Evolutionary conservation across 2,329 filamentous ascomycete species (phyloP), one percentile per base, ranked within the genome.

Genomic region (Penicillium sp.): DNA sequence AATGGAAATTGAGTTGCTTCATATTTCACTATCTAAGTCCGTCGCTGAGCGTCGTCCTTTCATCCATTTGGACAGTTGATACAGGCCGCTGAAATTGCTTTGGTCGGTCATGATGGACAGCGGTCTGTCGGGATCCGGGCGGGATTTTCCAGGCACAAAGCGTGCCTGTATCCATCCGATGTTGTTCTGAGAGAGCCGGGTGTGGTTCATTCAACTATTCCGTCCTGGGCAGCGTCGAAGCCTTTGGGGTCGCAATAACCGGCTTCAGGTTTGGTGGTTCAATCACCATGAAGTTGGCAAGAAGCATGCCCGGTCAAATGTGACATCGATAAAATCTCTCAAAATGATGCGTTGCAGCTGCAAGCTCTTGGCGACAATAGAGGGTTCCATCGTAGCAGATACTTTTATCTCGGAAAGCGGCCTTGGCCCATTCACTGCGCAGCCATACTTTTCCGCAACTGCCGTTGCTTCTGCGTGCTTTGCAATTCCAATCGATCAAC

Each of bases 401-500:
- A 18, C 13, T 48, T 39, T 41, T 29, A 19, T 31, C 16, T 53
- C n/a, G 39, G n/a, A 37, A 18, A 25, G 12, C 12, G 34, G 30
- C 11, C 14, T 11, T 11, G 16, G 18, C 27, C 30, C 27, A 30
- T 39, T 66, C 59, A 72, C 50, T 72, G 69, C 39, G 78, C 77
- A 54, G 83, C 83, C 80, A 87, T 84, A 66, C 83, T 87, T 80
- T 84, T 87, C 66, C 84, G 79, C 72, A 88, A 68, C 64, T 88
- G 84, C 59, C 85, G 77, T 69, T 88, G 80, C 65, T 80, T 73
- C 71, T 95, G 90, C 60, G 83, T 78, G n/a, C 89, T 87, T 73
- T 95, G 89, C 62, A 95, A 66, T 75, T 93, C 88, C 57, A 96
- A 70, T 53, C 90, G 80, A 66, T 93, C 89, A 14, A 95, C 88